Conservation (phyloP, 2,329 filamentous ascomycete genomes). For the Trichoderma simmonsii region DNA sequence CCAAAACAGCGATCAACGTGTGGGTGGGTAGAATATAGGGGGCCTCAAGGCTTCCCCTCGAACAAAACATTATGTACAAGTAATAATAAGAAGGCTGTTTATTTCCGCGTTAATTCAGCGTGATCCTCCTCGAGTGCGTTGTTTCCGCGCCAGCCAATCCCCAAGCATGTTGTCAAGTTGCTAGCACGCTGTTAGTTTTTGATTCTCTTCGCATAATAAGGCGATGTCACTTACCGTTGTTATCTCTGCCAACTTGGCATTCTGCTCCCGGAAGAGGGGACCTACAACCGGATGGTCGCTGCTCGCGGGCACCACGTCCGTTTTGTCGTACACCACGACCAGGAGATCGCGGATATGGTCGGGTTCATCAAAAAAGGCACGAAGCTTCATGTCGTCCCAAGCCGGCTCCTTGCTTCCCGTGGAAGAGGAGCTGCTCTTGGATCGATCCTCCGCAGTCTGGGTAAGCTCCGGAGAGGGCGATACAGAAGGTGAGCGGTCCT, state of each 20-base stretch:
- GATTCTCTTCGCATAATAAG: neutral
- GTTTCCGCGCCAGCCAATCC: slow-evolving; percentile 72
- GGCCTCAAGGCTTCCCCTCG: neutral
- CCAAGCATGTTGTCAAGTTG: slow-evolving; percentile 85
- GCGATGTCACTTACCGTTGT: slow-evolving; percentile 57
- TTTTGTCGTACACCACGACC: slow-evolving; percentile 89
- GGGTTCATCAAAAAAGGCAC: slow-evolving; percentile 87
- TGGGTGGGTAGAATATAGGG: neutral
- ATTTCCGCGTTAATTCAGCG: slow-evolving; percentile 25
- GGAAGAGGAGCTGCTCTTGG: slow-evolving; percentile 37
- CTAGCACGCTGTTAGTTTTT: slow-evolving; percentile 35
- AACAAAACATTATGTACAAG: slow-evolving; percentile 13
- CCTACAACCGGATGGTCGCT: slow-evolving; percentile 83
- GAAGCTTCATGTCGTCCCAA: slow-evolving; percentile 84
- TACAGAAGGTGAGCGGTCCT: slow-evolving; percentile 60
- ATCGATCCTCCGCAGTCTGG: slow-evolving; percentile 42
- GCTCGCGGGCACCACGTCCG: slow-evolving; percentile 72
- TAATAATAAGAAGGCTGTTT: neutral
- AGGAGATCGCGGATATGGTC: slow-evolving; percentile 87
- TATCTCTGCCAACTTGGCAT: slow-evolving; percentile 80
- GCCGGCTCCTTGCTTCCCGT: slow-evolving; percentile 43
- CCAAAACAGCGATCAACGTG: slow-evolving; percentile 11
- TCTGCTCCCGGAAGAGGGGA: slow-evolving; percentile 81
- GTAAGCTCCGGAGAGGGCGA: slow-evolving; percentile 63
- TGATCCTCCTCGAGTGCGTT: slow-evolving; percentile 56